Evolutionary conservation across 2,329 filamentous ascomycete species (phyloP).

Genomic region (Penicillium occitanis): DNA sequence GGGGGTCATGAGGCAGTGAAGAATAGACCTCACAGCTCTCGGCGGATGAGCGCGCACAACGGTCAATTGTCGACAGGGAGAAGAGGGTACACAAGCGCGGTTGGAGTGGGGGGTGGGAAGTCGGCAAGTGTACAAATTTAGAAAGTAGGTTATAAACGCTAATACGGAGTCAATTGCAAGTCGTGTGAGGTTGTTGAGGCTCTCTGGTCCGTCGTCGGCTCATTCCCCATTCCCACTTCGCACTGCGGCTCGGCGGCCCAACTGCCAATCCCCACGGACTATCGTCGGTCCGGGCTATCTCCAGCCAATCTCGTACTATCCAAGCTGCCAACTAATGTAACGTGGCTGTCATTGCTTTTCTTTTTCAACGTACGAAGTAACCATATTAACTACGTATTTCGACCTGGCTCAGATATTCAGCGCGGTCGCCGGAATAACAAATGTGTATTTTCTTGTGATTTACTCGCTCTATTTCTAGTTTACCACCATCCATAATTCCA

Average conservation of each 20-base stretch:
- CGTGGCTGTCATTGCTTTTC: neutral
- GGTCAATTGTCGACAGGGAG: neutral
- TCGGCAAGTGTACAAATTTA: neutral
- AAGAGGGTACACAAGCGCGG: conserved; percentile 2
- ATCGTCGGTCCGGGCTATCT: conserved; percentile 8
- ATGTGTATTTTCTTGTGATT: neutral
- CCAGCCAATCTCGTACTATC: conserved; percentile 1
- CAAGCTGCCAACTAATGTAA: neutral
- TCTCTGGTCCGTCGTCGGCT: conserved; percentile 11
- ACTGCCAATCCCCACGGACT: conserved; percentile 12
- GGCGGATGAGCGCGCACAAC: neutral
- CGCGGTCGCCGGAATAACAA: neutral
- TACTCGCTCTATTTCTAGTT: neutral
- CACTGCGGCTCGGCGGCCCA: conserved; percentile 7
- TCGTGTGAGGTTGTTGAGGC: conserved; percentile 13
- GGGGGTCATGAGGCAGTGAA: conserved; percentile 42
- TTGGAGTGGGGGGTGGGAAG: neutral
- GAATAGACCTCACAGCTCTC: neutral
- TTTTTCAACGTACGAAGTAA: neutral
- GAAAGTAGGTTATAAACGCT: neutral
- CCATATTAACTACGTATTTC: neutral
- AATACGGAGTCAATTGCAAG: neutral
- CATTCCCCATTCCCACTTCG: conserved; percentile 2
- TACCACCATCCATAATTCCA: neutral
- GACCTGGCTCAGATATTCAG: neutral